Evolutionary conservation across 2,329 filamentous ascomycete genomes (phyloP).

Genomic region (Fusarium acutatum): DNA sequence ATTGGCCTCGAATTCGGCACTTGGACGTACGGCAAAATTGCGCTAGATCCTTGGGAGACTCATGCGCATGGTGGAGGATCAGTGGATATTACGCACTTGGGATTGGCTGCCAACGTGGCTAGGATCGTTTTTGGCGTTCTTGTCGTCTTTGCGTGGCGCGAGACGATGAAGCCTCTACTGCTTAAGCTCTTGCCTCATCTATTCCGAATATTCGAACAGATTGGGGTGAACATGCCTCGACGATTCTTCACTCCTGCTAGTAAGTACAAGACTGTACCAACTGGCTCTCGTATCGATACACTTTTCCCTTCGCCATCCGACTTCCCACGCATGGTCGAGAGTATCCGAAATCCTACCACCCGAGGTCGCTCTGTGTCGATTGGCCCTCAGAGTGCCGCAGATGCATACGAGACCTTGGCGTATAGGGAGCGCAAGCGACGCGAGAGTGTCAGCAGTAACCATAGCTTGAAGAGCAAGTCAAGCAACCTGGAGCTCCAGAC

Average conservation of each 20-base stretch:
- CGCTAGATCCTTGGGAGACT: conserved; percentile 53
- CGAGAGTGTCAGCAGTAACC: conserved; percentile 64
- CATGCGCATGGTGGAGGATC: conserved; percentile 60
- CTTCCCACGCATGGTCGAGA: conserved; percentile 81
- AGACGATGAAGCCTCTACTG: conserved; percentile 84
- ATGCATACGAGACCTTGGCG: conserved; percentile 94
- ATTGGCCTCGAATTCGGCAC: conserved; percentile 84
- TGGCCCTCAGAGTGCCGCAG: conserved; percentile 93
- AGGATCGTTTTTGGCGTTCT: conserved; percentile 83
- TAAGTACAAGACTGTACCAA: conserved; percentile 85
- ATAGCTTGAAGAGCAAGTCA: conserved; percentile 55
- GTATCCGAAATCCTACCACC: conserved; percentile 76
- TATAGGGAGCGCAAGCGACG: conserved; percentile 76
- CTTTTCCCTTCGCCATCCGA: conserved; percentile 91
- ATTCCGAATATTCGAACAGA: conserved; percentile 84
- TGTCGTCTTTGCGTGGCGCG: conserved; percentile 89
- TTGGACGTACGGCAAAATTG: conserved; percentile 78
- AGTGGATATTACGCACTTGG: conserved; percentile 72
- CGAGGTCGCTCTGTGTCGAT: conserved; percentile 85
- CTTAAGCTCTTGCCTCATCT: conserved; percentile 82
- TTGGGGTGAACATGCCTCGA: conserved; percentile 81
- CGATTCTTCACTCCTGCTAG: conserved; percentile 92
- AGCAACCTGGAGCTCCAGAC: conserved; percentile 54
- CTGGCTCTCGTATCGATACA: conserved; percentile 76
- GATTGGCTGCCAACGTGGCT: conserved; percentile 67